Base-by-base conservation (phyloP, 352 stramenopile species). In the Phytophthora cajani region DNA sequence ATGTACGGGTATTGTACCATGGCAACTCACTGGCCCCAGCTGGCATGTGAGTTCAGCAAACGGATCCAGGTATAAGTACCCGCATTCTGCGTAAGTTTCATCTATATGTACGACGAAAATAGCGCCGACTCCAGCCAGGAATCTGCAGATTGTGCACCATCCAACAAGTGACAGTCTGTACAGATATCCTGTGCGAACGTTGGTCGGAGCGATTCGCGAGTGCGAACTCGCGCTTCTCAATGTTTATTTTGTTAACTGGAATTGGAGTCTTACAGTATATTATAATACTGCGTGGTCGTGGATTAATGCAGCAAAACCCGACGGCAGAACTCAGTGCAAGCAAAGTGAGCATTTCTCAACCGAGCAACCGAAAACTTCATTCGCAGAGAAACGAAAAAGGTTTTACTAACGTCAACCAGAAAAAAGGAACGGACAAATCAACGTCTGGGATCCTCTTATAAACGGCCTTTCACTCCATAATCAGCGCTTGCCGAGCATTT, bases 351-450 rank as follows among this genome's bases (percentile, higher is more conserved):
- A 21, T 17, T 49, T 49, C 25, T 53, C 46, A 57, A 57, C 14
- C 50, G 14, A 57, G 2, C 21, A 57, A 32, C 50, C 42, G 42
- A 49, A n/a, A n/a, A 21, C 42, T n/a, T 4, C 16, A 49, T 21
- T 49, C 42, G 42, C 42, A 49, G 17, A 49, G 17, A 49, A 49
- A 49, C 42, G 42, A 49, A 49, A 21, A 17, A 23, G 42, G 3
- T 49, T n/a, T 40, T 33, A 11, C 42, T 63, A 50, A 65, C 58
- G 58, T 58, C 58, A 27, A 3, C 23, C 23, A 27, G 23, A 27
- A 27, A 27, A 27, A 65, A n/a, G 11, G 17, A n/a, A n/a, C 33
- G 6, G 12, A 58, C 60, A 60, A 60, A 67, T 67, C 60, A 55
- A 67, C 60, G 60, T 54, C 51, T 61, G 60, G 36, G 6, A 47